A percentile compares a stretch with the other conserved stretches of the same genome.
Evolutionary conservation across 768 basidiomycete species (phyloP).

Genomic region (Inosperma sp.): DNA sequence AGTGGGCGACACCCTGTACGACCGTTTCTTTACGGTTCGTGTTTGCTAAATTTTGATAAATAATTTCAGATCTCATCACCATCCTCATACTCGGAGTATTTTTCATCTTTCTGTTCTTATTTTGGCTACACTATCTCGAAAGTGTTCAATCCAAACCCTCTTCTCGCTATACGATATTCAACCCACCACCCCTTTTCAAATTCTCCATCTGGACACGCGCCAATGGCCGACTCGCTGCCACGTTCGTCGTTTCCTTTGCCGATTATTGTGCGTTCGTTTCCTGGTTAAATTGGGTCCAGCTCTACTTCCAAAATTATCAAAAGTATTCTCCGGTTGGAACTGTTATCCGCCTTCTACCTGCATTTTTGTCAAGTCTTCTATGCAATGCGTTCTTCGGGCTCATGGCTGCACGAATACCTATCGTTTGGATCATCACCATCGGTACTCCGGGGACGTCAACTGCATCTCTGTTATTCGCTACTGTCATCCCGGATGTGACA

Average conservation of each 20-base stretch:
- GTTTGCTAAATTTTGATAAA: background rate
- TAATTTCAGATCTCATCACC: constrained; percentile 65
- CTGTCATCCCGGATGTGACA: constrained; percentile 49
- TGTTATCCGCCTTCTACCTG: constrained; percentile 66
- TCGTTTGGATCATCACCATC: constrained; percentile 57
- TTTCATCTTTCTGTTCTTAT: constrained; percentile 50
- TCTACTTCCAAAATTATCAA: too few species aligned
- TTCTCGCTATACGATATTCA: constrained; percentile 21
- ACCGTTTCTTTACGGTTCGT: constrained; percentile 2
- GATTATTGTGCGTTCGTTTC: constrained; percentile 55
- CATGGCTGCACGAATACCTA: constrained; percentile 49
- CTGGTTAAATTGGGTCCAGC: constrained; percentile 46
- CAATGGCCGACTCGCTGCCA: constrained; percentile 55
- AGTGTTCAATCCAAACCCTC: constrained; percentile 24
- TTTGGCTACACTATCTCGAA: constrained; percentile 66
- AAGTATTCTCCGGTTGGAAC: constrained; percentile 55
- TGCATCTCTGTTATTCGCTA: constrained; percentile 62
- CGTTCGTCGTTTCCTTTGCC: constrained; percentile 57
- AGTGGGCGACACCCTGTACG: constrained; percentile 51
- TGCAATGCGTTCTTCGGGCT: constrained; percentile 65
- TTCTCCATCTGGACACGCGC: constrained; percentile 58
- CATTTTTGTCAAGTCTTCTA: constrained; percentile 60
- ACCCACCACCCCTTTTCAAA: constrained; percentile 63
- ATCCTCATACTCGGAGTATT: constrained; percentile 61
- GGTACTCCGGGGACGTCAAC: constrained; percentile 58